Evolutionary conservation across 495 filamentous ascomycete genomes (phyloP), one percentile per base, ranked within the genome.

Genomic region (Usnea hakonensis): DNA sequence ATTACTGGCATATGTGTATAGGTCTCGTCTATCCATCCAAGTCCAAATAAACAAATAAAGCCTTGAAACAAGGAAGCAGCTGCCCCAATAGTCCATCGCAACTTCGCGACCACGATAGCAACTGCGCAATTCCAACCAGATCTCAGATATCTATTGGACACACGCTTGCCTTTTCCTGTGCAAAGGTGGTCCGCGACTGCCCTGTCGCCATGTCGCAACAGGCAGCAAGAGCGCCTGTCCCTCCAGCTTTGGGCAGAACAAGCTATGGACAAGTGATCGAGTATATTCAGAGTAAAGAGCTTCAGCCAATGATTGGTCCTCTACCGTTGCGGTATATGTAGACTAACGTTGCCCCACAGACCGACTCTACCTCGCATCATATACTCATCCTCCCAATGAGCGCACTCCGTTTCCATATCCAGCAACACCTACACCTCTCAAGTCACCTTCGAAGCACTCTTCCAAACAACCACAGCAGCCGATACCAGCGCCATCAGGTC

Each of bases 291-390:
- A 88, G 87, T 89, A 71, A 63, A 69, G 61, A 19, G 21, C 23
- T 46, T 21, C 43, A 55, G 35, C 3, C 16, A 32, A 60, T 67
- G 67, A 69, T 54, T 55, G 55, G 21, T 41, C 60, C 33, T 36
- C 19, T 61, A 35, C 23, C 11, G n/a, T 30, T 11, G 9, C n/a
- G 9, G 23, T 50, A 21, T 21, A 52, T 55, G 33, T 19, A 41
- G 38, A 36, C 38, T 43, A 41, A 58, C 33, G 46, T 44, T 33
- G 61, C 28, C 77, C 72, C 58, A 19, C 75, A 97, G 94, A 96
- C 74, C 91, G 91, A 46, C 81, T 99, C 35, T 99, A 97, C 73
- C 84, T 97, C 60, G 95, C 90, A 62, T 89, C 91, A 54, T 99
- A 97, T 71, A 86, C 90, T 50, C 84, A 90, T 61, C 75, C 89